These are phyloP conservation scores for Kingdonia uniflora DNA, from an alignment of 164 flowering plant species.

Conservation along the genomic window DNA sequence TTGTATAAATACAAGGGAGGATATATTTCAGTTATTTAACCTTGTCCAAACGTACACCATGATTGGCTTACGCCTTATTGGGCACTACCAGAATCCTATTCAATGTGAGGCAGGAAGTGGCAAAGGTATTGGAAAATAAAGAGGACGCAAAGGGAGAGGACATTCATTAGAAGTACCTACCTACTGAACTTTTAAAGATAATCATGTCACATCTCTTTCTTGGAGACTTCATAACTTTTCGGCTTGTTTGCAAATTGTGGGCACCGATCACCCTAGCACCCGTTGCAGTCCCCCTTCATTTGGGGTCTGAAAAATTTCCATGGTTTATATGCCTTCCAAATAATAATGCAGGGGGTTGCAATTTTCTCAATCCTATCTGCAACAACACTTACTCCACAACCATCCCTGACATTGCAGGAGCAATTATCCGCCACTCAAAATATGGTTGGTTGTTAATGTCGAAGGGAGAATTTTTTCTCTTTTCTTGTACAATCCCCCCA, in stretches of 20 bases:
- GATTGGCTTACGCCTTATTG: no score
- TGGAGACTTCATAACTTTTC: not conserved
- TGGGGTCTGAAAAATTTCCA: not conserved
- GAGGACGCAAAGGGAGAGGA: no score
- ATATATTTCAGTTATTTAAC: no score
- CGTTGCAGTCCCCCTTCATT: not conserved
- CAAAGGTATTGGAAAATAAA: no score
- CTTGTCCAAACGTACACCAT: no score
- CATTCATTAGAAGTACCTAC: no score
- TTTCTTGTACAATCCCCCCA: conserved; percentile 3
- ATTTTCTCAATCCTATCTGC: not conserved
- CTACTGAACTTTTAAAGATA: not conserved
- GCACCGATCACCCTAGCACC: not conserved
- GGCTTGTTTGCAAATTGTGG: conserved; percentile 1
- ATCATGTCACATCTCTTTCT: not conserved
- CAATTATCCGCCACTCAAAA: not conserved
- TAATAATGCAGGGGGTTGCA: not conserved
- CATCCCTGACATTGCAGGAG: not conserved
- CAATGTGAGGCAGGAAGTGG: no score
- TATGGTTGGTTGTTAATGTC: conserved; percentile 7
- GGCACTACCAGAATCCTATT: no score
- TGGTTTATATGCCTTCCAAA: conserved; percentile 1
- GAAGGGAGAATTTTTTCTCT: not conserved
- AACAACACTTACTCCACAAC: not conserved
- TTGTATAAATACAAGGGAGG: no score